Evolutionary conservation across 1,284 basidiomycete genomes (phyloP).

Genomic region (Leucoagaricus sp.): DNA sequence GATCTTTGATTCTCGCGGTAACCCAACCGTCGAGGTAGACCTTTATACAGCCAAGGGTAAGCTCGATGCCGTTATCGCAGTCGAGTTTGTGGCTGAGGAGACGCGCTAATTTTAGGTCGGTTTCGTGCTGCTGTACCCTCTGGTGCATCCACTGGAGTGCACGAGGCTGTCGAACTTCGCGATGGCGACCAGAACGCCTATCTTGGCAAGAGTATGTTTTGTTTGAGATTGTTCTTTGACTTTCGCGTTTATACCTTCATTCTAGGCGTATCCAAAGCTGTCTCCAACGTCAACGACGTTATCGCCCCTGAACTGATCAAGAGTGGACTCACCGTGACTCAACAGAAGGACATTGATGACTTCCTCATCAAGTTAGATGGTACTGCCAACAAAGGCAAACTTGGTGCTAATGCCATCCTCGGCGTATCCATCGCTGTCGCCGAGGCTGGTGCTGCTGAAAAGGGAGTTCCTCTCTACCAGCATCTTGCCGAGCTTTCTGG

Average conservation of each 20-base stretch:
- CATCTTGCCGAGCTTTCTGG: slow-evolving; percentile 96
- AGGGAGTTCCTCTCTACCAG: slow-evolving; percentile 94
- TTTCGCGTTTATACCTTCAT: slow-evolving; percentile 15
- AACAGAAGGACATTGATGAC: slow-evolving; percentile 97
- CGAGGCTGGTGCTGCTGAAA: slow-evolving; percentile 92
- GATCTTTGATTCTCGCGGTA: slow-evolving; percentile 98
- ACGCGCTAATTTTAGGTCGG: slow-evolving; percentile 64
- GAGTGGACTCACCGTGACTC: slow-evolving; percentile 83
- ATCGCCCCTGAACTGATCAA: slow-evolving; percentile 93
- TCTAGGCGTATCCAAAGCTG: slow-evolving; percentile 87
- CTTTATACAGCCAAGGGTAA: slow-evolving; percentile 83
- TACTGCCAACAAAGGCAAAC: slow-evolving; percentile 98
- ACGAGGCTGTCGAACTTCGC: slow-evolving; percentile 98
- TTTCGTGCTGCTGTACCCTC: slow-evolving; percentile 97
- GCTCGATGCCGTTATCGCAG: slow-evolving; percentile 3
- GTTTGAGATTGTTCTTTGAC: slow-evolving; percentile 15
- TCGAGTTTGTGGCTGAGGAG: slow-evolving; percentile 18
- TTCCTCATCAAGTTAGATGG: slow-evolving; percentile 99
- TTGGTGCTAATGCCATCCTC: slow-evolving; percentile 99
- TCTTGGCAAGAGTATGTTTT: slow-evolving; percentile 86
- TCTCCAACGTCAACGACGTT: slow-evolving; percentile 91
- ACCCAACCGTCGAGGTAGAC: slow-evolving; percentile 96
- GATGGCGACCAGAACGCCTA: slow-evolving; percentile 94
- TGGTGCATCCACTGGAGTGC: slow-evolving; percentile 97
- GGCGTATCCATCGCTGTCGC: slow-evolving; percentile 97